Conservation (phyloP, 2,329 filamentous ascomycete genomes). For the Clonostachys solani region DNA sequence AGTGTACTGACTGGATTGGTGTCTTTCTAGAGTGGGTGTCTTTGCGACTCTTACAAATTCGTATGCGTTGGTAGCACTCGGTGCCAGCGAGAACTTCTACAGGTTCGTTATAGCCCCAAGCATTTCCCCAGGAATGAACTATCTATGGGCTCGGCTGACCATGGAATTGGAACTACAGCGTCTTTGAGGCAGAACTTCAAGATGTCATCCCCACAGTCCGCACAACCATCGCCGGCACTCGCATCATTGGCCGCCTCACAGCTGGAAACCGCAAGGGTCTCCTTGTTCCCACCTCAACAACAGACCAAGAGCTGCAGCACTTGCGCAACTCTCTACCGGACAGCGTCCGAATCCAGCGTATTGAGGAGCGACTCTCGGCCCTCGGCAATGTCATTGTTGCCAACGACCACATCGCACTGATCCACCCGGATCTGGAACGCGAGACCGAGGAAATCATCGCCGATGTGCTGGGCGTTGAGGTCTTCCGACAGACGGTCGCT, state of each 20-base stretch:
- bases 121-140: background rate
- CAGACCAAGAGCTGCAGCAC: conserved; percentile 97
- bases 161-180: conserved; percentile 38
- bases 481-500: conserved; percentile 90
- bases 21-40: conserved; percentile 73
- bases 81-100: conserved; percentile 98
- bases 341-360: conserved; percentile 87
- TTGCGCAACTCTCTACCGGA: conserved; percentile 93
- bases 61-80: conserved; percentile 90
- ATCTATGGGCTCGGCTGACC: no score
- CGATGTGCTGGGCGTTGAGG: conserved; percentile 85
- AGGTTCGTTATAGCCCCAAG: conserved; percentile 42
- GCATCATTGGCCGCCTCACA: conserved; percentile 93
- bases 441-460: conserved; percentile 99
- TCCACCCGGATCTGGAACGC: conserved; percentile 93
- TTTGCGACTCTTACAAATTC: conserved; percentile 97
- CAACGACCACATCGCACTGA: conserved; percentile 94
- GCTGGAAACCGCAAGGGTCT: conserved; percentile 96
- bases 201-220: conserved; percentile 97
- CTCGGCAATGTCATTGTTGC: conserved; percentile 95
- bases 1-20: background rate
- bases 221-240: conserved; percentile 92
- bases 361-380: conserved; percentile 94
- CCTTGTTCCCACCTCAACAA: conserved; percentile 91
- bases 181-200: conserved; percentile 97